phyloP scores from a whole-genome alignment of 2,329 filamentous ascomycete genomes.

The Fusarium veterinarium region DNA sequence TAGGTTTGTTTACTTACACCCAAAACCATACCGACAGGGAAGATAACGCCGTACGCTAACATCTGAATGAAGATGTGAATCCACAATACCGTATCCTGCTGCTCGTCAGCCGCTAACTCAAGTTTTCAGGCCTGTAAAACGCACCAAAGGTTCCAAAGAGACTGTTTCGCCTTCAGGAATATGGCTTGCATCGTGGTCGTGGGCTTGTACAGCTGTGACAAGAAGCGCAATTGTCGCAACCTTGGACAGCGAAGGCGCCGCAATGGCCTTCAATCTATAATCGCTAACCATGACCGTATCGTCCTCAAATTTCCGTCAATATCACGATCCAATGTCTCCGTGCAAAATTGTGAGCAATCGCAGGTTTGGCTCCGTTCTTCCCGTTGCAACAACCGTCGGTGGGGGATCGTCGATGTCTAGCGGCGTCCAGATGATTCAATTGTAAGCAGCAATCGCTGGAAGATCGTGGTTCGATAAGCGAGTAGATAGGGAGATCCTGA shows the following conservation, averaged over 20 bases:
- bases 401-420: slow-evolving; percentile 36
- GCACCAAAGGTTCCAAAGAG: slow-evolving; percentile 79
- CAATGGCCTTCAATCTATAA: slow-evolving; percentile 24
- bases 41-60: slow-evolving; percentile 89
- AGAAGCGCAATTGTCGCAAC: slow-evolving; percentile 43
- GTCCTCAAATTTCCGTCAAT: not conserved
- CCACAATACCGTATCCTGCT: slow-evolving; percentile 86
- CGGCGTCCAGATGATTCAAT: slow-evolving; percentile 18
- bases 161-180: slow-evolving; percentile 77
- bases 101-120: slow-evolving; percentile 47
- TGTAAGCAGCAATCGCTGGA: not conserved
- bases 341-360: not conserved
- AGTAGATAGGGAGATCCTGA: not conserved
- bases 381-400: slow-evolving; percentile 3
- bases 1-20: slow-evolving; percentile 69
- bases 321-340: not conserved
- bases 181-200: slow-evolving; percentile 61
- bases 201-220: slow-evolving; percentile 47
- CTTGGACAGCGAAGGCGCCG: slow-evolving; percentile 27
- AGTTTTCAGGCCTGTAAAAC: slow-evolving; percentile 42
- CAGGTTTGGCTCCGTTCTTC: not conserved
- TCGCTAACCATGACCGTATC: slow-evolving; percentile 35
- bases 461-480: slow-evolving; percentile 34
- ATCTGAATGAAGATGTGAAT: slow-evolving; percentile 91
- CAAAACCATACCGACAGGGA: slow-evolving; percentile 94